Base-by-base conservation (phyloP, 805 yeast genomes). In the Yarrowia bubula region DNA sequence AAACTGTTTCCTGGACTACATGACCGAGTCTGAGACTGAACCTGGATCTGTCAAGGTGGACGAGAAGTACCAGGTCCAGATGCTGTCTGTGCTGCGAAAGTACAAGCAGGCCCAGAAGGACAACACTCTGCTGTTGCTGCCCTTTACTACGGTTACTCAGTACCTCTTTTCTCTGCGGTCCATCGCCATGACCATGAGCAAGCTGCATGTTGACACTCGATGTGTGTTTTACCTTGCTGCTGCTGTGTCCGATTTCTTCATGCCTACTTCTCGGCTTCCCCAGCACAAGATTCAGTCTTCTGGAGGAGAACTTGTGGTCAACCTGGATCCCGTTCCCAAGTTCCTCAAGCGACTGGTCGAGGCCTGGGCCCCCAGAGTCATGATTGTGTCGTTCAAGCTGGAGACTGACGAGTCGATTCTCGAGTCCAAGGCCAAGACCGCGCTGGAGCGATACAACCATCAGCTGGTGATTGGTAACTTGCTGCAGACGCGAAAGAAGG, bases 321-420 rank as follows among this genome's bases (percentile, higher is more conserved):
- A 92, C 70, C 78, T 95, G 69, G 98, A 93, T 73, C 98, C 97
- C 4, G 99, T 95, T 3, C 99, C 99, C 17, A 95, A 95, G 73
- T 93, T 95, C 71, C 81, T 95, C 71, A 84, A 90, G 68, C 80
- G 97, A 65, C 78, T 95, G 67, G 98, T 92, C 1, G 96, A 90
- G 69, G 83, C 86, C 10, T 95, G 99, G 99, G 97, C 97, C 0
- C 96, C 96, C 1, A 84, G 86, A 11, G 96, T 98, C 0, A 89
- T 92, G 96, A 90, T 95, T 66, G 89, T 93, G 0, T 89, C 96
- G 15, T 95, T 95, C 78, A 95, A 95, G 75, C 81, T 95, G 61
- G 99, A 95, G 73, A 95, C 99, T 0, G 99, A 95, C 74, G 74
- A 77, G 65, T 70, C 78, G 8, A 84, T 95, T 28, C 78, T 95